These are phyloP conservation scores for Saccharomyces hybrid DNA, from an alignment of 1,139 yeast genomes.

Conservation along the genomic window DNA sequence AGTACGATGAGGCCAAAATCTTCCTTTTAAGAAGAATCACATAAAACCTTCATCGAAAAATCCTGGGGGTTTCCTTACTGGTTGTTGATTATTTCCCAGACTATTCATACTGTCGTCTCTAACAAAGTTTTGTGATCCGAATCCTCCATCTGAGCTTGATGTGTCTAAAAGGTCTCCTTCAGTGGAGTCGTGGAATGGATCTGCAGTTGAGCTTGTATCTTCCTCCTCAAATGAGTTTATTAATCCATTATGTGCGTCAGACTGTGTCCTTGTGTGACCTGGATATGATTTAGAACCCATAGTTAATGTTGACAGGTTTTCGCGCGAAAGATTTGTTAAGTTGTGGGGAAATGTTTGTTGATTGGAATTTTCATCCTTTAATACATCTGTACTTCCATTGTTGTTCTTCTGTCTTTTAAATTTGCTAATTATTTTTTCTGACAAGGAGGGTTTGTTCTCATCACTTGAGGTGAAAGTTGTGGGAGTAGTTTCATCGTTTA, in stretches of 20 bases:
- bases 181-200: neutral
- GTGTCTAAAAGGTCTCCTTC: neutral
- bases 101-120: neutral
- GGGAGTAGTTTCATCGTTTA: neutral
- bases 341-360: neutral
- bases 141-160: neutral
- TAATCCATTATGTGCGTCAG: conserved; percentile 17
- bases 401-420: conserved; percentile 15
- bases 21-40: neutral
- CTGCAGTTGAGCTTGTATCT: neutral
- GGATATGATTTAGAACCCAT: neutral
- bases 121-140: neutral
- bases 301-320: neutral
- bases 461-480: neutral
- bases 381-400: conserved; percentile 3
- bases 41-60: neutral
- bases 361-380: neutral
- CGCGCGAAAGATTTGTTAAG: neutral
- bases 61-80: neutral
- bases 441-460: conserved; percentile 9
- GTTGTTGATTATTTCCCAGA: neutral
- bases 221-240: conserved; percentile 7
- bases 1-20: neutral
- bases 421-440: conserved; percentile 17
- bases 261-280: conserved; percentile 13